Percentiles rank a stretch among this genome's conserved stretches.
Evolutionary conservation across 768 basidiomycete species (phyloP).

Genomic region (Russula olivacea): DNA sequence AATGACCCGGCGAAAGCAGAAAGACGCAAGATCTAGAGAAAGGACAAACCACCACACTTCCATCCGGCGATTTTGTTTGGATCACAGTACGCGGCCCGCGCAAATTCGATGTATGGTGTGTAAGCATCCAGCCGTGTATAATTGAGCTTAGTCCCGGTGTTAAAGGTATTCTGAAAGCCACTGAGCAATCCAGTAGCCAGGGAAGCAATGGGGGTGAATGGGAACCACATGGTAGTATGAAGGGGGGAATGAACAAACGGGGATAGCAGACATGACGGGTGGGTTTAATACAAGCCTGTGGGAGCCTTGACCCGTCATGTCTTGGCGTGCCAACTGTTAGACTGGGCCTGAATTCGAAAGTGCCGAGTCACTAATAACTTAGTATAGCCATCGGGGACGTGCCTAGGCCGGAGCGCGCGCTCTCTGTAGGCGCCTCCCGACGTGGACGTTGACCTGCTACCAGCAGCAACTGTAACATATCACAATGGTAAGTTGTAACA

Average conservation of each 20-base stretch:
- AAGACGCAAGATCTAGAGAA: neutral
- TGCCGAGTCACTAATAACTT: too few relatives aligned
- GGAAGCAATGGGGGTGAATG: constrained; percentile 1
- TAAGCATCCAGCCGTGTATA: constrained; percentile 34
- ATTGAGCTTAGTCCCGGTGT: constrained; percentile 28
- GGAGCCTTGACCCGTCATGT: too few relatives aligned
- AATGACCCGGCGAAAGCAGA: neutral
- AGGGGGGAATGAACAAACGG: neutral
- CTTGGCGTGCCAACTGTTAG: too few relatives aligned
- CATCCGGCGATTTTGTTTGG: constrained; percentile 36
- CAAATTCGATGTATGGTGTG: constrained; percentile 46
- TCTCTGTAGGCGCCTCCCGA: too few relatives aligned
- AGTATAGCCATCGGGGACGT: too few relatives aligned
- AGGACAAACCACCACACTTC: constrained; percentile 40
- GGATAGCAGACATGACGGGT: neutral
- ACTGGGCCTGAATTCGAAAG: too few relatives aligned
- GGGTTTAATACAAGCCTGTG: neutral
- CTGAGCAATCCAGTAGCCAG: neutral
- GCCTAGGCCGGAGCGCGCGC: too few relatives aligned
- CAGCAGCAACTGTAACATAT: too few relatives aligned
- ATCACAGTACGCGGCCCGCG: constrained; percentile 50
- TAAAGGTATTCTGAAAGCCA: neutral
- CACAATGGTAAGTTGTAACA: too few relatives aligned
- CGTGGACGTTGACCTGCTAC: too few relatives aligned
- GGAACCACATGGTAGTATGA: constrained; percentile 3